Percentiles rank a stretch among this genome's conserved stretches.
Conservation (phyloP, 1,139 yeast species). For the Pichia sp. region DNA sequence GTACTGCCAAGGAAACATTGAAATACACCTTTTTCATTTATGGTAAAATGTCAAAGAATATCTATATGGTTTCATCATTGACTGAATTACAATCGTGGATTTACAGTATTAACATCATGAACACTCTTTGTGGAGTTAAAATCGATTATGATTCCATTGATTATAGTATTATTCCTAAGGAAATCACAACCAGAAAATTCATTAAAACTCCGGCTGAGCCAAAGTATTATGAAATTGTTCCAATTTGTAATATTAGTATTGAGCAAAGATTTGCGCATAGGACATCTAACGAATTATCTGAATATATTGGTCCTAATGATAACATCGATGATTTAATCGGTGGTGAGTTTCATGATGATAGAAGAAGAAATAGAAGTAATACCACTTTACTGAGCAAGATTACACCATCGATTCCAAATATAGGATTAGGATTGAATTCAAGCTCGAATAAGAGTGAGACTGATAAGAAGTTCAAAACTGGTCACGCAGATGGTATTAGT, state of each 20-base stretch:
- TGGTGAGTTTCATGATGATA: background rate
- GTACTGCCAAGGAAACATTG: background rate
- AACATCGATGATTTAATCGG: background rate
- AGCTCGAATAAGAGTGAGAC: background rate
- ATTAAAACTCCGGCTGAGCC: background rate
- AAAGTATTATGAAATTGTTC: slow-evolving; percentile 16
- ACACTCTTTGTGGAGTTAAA: slow-evolving; percentile 43
- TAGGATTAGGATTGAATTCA: slow-evolving; percentile 3
- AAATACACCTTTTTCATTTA: slow-evolving; percentile 34
- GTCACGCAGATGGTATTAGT: background rate
- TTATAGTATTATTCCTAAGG: slow-evolving; percentile 5
- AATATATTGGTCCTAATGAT: background rate
- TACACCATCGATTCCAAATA: background rate
- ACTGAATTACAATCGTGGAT: slow-evolving; percentile 56
- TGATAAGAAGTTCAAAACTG: background rate
- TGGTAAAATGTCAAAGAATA: slow-evolving; percentile 37
- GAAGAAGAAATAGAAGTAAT: slow-evolving; percentile 11
- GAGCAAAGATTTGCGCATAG: background rate
- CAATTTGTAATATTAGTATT: background rate
- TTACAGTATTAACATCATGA: slow-evolving; percentile 50
- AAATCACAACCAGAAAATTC: background rate
- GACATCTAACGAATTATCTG: background rate
- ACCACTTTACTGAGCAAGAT: slow-evolving; percentile 2
- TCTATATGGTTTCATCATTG: slow-evolving; percentile 31
- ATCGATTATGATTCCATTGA: slow-evolving; percentile 25